Evolutionary conservation across 345 rosid species (phyloP).

Genomic region (Triadica sebifera): DNA sequence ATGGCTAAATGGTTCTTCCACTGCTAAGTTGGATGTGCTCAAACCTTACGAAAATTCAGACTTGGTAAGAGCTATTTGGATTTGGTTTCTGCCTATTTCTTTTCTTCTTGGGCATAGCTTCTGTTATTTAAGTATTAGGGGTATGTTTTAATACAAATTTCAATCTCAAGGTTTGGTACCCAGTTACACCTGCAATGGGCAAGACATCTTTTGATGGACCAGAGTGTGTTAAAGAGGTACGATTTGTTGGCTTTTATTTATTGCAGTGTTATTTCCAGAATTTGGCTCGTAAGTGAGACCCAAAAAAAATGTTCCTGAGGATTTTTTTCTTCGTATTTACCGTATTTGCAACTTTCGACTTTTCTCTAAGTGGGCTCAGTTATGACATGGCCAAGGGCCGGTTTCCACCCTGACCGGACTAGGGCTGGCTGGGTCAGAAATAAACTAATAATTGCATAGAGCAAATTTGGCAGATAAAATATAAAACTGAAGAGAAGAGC

Average conservation of each 20-base stretch:
- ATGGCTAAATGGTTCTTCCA: conserved; percentile 64
- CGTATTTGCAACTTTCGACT: background rate
- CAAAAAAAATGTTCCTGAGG: background rate
- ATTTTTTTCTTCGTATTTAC: background rate
- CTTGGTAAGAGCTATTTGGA: conserved; percentile 47
- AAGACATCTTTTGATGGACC: conserved; percentile 78
- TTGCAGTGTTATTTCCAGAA: background rate
- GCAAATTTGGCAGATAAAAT: conserved; percentile 44
- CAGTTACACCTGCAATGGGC: conserved; percentile 84
- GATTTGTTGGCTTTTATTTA: conserved; percentile 4
- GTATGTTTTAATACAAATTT: background rate
- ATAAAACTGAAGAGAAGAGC: conserved; percentile 50
- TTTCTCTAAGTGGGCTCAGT: background rate
- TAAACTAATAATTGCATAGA: background rate
- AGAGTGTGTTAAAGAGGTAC: conserved; percentile 82
- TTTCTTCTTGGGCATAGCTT: background rate
- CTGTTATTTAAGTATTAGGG: background rate
- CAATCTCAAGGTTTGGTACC: conserved; percentile 65
- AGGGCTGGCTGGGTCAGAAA: too few relatives aligned
- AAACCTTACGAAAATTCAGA: conserved; percentile 69
- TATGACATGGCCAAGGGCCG: too few relatives aligned
- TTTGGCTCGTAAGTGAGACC: background rate
- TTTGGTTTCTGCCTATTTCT: background rate
- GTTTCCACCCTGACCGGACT: too few relatives aligned
- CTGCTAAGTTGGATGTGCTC: conserved; percentile 51